Conservation (phyloP, 805 yeast species). For the Blastobotrys mokoenaii region DNA sequence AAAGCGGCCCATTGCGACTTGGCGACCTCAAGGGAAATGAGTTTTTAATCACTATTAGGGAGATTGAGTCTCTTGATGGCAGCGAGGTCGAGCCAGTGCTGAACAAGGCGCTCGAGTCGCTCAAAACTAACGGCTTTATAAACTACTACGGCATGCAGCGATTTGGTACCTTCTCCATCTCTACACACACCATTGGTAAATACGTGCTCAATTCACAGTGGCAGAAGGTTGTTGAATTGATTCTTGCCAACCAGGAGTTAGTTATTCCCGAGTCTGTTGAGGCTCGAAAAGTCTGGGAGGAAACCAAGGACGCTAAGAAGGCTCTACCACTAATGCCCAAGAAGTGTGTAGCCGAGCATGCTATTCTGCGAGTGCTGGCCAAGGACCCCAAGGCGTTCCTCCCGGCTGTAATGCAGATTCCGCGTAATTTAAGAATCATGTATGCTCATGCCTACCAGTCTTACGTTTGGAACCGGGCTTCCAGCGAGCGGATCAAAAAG, state of each 20-base stretch:
- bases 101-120: slow-evolving; percentile 45
- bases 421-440: slow-evolving; percentile 87
- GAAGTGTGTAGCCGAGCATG: slow-evolving; percentile 75
- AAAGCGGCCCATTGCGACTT: slow-evolving; percentile 50
- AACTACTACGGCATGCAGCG: slow-evolving; percentile 98
- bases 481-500: slow-evolving; percentile 62
- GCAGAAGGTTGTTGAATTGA: slow-evolving; percentile 68
- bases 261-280: slow-evolving; percentile 77
- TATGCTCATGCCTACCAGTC: slow-evolving; percentile 97
- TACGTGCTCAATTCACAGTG: slow-evolving; percentile 64
- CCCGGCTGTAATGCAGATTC: slow-evolving; percentile 78
- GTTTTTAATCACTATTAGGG: slow-evolving; percentile 76
- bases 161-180: slow-evolving; percentile 89
- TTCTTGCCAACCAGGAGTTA: slow-evolving; percentile 77
- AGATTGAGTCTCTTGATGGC: slow-evolving; percentile 37
- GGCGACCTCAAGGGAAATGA: slow-evolving; percentile 90
- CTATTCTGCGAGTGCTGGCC: slow-evolving; percentile 55
- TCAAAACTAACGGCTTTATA: slow-evolving; percentile 67
- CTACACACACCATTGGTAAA: slow-evolving; percentile 83
- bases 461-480: slow-evolving; percentile 85
- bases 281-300: slow-evolving; percentile 76
- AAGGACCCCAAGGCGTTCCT: slow-evolving; percentile 53
- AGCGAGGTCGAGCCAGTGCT: slow-evolving; percentile 33
- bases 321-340: slow-evolving; percentile 78
- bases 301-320: slow-evolving; percentile 52